These are phyloP conservation scores for Poronia punctata DNA, from an alignment of 495 filamentous ascomycete genomes.

Conservation along the genomic window DNA sequence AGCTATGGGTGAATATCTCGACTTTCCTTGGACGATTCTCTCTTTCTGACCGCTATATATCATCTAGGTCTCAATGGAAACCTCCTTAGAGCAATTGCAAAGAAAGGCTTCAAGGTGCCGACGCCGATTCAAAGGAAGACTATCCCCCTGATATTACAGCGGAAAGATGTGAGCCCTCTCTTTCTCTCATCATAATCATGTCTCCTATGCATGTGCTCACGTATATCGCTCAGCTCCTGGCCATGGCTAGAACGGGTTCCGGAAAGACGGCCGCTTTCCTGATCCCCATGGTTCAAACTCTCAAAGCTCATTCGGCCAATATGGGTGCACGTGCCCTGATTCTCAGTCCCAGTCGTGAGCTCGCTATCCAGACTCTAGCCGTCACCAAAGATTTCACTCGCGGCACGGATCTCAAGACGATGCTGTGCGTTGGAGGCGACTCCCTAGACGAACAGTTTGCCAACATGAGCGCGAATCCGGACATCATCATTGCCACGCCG, in stretches of 20 bases:
- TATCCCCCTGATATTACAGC: slow-evolving; percentile 63
- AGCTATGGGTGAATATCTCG: slow-evolving; percentile 61
- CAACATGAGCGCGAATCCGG: slow-evolving; percentile 87
- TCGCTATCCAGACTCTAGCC: slow-evolving; percentile 85
- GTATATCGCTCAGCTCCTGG: slow-evolving; percentile 55
- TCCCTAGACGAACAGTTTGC: slow-evolving; percentile 93
- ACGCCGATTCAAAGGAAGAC: slow-evolving; percentile 97
- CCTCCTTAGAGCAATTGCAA: slow-evolving; percentile 79
- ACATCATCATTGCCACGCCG: slow-evolving; percentile 93
- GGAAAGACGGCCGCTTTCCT: slow-evolving; percentile 97
- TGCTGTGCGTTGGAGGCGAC: slow-evolving; percentile 90
- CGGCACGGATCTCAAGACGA: slow-evolving; percentile 82
- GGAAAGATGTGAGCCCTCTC: slow-evolving; percentile 7
- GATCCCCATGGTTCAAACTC: slow-evolving; percentile 91
- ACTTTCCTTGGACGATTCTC: slow-evolving; percentile 6
- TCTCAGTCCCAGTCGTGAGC: slow-evolving; percentile 82
- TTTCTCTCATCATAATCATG: background rate
- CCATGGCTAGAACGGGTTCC: slow-evolving; percentile 94
- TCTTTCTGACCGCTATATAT: slow-evolving; percentile 9
- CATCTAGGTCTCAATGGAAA: slow-evolving; percentile 60
- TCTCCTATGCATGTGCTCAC: background rate
- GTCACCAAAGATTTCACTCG: slow-evolving; percentile 85
- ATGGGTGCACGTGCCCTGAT: slow-evolving; percentile 81
- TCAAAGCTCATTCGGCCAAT: slow-evolving; percentile 80
- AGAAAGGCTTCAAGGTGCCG: slow-evolving; percentile 90